phyloP scores from a whole-genome alignment of 768 basidiomycete genomes.

The Kwoniella heveanensis region DNA sequence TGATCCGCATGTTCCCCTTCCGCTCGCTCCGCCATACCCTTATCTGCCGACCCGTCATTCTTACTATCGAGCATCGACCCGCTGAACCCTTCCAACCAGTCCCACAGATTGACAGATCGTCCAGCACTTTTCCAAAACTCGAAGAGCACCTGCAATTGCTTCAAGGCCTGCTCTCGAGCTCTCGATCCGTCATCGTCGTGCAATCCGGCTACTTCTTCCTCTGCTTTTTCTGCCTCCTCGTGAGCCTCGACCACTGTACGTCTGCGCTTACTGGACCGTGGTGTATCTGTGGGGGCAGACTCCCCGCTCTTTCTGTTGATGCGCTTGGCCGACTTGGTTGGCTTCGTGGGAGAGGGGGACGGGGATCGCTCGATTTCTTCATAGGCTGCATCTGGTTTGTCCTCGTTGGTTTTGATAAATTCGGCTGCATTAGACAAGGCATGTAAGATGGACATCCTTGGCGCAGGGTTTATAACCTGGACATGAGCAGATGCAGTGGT shows the following conservation, averaged over 20 bases:
- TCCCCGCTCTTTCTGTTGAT: neutral
- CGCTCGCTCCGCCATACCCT: neutral
- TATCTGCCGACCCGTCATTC: neutral
- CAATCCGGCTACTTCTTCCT: neutral
- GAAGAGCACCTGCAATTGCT: constrained; percentile 41
- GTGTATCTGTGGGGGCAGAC: neutral
- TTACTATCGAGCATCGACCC: constrained; percentile 17
- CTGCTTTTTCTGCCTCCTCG: neutral
- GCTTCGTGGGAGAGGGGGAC: constrained; percentile 4
- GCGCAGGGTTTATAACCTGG: constrained; percentile 43
- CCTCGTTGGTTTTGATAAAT: neutral
- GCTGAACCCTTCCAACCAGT: constrained; percentile 49
- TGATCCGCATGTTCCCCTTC: neutral
- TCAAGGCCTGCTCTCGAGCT: constrained; percentile 13
- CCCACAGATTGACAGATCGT: constrained; percentile 48
- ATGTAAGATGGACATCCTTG: constrained; percentile 41
- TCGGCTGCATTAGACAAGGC: constrained; percentile 25
- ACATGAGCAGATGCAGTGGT: too few relatives aligned
- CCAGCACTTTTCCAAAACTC: constrained; percentile 42
- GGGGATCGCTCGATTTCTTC: constrained; percentile 5
- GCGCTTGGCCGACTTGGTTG: neutral
- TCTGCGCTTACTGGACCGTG: neutral
- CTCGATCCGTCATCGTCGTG: neutral
- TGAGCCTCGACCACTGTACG: neutral
- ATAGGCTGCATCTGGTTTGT: neutral